phyloP scores from a whole-genome alignment of 495 filamentous ascomycete species.

The Tuber indicum region DNA sequence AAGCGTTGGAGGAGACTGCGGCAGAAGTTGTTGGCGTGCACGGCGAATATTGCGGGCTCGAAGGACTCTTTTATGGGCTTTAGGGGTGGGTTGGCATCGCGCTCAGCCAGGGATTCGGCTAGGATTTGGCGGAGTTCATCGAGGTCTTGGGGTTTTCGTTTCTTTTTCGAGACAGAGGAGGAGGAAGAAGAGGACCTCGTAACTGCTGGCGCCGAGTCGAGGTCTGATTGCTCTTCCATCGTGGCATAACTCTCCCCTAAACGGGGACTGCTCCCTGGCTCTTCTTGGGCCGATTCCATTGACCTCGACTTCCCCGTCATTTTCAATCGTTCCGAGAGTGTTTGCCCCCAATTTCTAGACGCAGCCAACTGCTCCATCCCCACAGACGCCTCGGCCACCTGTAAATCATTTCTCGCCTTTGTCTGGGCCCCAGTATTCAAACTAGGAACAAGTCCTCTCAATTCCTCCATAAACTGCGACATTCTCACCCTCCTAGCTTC shows the following conservation, averaged over 20 bases:
- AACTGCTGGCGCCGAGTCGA: background rate
- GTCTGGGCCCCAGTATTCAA: background rate
- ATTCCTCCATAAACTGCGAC: background rate
- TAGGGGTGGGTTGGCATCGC: constrained; percentile 11
- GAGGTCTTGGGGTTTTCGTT: background rate
- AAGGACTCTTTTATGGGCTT: constrained; percentile 48
- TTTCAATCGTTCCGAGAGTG: background rate
- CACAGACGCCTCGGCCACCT: background rate
- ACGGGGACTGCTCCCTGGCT: background rate
- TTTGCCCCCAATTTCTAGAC: background rate
- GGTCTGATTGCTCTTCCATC: background rate
- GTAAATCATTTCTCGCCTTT: constrained; percentile 26
- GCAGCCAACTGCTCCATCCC: background rate
- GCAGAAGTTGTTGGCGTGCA: constrained; percentile 58
- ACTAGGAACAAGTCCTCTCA: background rate
- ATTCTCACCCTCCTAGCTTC: background rate
- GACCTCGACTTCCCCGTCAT: background rate
- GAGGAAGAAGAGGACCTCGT: background rate
- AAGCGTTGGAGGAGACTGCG: constrained; percentile 49
- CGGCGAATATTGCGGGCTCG: constrained; percentile 53
- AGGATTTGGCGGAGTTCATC: constrained; percentile 7
- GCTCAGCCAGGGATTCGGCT: constrained; percentile 4
- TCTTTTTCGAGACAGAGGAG: constrained; percentile 26
- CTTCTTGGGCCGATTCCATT: background rate
- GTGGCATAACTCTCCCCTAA: background rate